Conservation (phyloP, 116 monocot genomes). For the Thalassia testudinum region DNA sequence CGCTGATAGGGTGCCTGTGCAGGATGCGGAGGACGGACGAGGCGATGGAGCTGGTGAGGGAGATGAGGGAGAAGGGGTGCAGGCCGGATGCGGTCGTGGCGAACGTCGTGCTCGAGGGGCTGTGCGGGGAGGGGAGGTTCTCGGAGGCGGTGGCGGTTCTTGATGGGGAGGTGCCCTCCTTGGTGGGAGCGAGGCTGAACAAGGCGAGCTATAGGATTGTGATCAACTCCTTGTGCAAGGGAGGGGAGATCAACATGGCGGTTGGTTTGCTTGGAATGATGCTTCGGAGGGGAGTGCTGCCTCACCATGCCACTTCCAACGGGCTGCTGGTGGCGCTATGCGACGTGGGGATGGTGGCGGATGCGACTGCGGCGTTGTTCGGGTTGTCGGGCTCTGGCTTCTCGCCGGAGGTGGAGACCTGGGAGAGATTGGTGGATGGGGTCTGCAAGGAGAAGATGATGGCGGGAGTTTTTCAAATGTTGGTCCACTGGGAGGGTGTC, state of each 20-base stretch:
- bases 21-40: constrained; percentile 39
- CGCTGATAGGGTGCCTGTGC: constrained; percentile 51
- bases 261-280: constrained; percentile 48
- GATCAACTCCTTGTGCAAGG: constrained; percentile 39
- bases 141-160: constrained; percentile 52
- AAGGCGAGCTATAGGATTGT: constrained; percentile 86
- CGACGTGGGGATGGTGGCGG: constrained; percentile 34
- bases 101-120: constrained; percentile 62
- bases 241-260: constrained; percentile 52
- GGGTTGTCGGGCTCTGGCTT: constrained; percentile 58
- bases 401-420: constrained; percentile 37
- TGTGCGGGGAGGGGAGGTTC: constrained; percentile 45
- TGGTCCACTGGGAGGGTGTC: too few species aligned
- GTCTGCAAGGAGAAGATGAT: constrained; percentile 57
- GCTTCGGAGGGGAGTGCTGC: constrained; percentile 50
- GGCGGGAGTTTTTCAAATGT: constrained; percentile 18
- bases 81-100: constrained; percentile 41
- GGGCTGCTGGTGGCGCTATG: constrained; percentile 56
- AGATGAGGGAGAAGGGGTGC: constrained; percentile 57
- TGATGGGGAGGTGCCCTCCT: constrained; percentile 30
- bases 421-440: constrained; percentile 33
- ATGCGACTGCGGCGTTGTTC: constrained; percentile 50
- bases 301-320: constrained; percentile 77
- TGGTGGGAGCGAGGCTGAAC: constrained; percentile 40
- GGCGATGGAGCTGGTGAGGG: constrained; percentile 43